Conservation (phyloP, 106 monocot species). For the Xerophyta viscosa region DNA sequence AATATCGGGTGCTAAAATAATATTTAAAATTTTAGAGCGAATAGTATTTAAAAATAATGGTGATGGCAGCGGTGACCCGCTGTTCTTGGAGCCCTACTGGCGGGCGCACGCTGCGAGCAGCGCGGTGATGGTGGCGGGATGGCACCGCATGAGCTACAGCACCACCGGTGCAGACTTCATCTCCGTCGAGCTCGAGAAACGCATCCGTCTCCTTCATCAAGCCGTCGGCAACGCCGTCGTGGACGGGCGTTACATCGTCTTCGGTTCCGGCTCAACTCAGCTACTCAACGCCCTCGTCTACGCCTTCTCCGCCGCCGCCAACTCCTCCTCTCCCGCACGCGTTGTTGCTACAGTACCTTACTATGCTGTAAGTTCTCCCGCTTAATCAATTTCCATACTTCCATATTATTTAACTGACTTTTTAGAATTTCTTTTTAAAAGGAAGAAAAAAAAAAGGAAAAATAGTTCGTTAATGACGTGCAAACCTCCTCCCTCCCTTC, state of each 20-base stretch:
- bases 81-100: slow-evolving; percentile 84
- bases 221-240: slow-evolving; percentile 60
- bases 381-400: too few species aligned
- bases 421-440: too few species aligned
- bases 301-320: slow-evolving; percentile 42
- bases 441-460: too few species aligned
- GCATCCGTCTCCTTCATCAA: slow-evolving; percentile 60
- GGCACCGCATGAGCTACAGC: slow-evolving; percentile 76
- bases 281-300: slow-evolving; percentile 62
- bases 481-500: too few species aligned
- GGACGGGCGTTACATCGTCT: slow-evolving; percentile 43
- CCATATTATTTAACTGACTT: too few species aligned
- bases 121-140: slow-evolving; percentile 53
- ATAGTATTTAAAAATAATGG: too few species aligned
- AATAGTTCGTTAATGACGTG: too few species aligned
- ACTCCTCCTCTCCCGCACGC: slow-evolving; percentile 20
- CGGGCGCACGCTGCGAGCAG: slow-evolving; percentile 33
- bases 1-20: too few species aligned
- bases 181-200: slow-evolving; percentile 50
- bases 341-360: slow-evolving; percentile 63
- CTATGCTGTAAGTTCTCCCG: slow-evolving; percentile 35
- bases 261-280: slow-evolving; percentile 69
- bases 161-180: slow-evolving; percentile 23
- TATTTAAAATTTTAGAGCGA: too few species aligned
- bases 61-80: slow-evolving; percentile 60